These are phyloP conservation scores for Themeda triandra DNA, from an alignment of 176 grass and related monocot species.

Conservation along the genomic window DNA sequence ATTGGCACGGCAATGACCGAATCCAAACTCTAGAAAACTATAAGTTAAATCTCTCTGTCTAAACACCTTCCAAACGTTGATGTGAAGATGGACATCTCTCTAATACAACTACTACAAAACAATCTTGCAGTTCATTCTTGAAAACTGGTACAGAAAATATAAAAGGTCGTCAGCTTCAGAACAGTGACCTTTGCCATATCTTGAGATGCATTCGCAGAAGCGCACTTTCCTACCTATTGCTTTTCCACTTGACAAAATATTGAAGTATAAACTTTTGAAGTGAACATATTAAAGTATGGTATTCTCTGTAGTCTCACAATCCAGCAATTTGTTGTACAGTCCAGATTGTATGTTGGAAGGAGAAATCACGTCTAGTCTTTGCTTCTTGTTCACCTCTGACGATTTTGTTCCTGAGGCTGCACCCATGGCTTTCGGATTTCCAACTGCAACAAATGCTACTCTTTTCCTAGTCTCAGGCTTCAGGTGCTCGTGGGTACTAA, in stretches of 20 bases:
- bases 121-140: no score
- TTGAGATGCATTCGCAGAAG: not conserved
- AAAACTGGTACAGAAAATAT: no score
- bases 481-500: not conserved
- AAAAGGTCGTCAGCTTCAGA: not conserved
- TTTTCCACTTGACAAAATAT: not conserved
- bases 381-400: slow-evolving; percentile 36
- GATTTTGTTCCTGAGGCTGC: slow-evolving; percentile 8
- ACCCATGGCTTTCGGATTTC: slow-evolving; percentile 23
- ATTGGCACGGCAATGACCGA: not conserved
- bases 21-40: not conserved
- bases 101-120: no score
- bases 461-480: slow-evolving; percentile 37
- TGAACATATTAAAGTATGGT: slow-evolving; percentile 17
- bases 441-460: slow-evolving; percentile 59
- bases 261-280: no score
- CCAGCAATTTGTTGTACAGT: slow-evolving; percentile 23
- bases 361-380: slow-evolving; percentile 32
- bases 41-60: not conserved
- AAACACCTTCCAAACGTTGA: not conserved
- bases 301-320: slow-evolving; percentile 7
- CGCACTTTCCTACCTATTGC: not conserved
- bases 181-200: no score
- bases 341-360: slow-evolving; percentile 3
- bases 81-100: no score